These are phyloP conservation scores for Amphichorda felina DNA, from an alignment of 2,329 filamentous ascomycete genomes.

Conservation along the genomic window DNA sequence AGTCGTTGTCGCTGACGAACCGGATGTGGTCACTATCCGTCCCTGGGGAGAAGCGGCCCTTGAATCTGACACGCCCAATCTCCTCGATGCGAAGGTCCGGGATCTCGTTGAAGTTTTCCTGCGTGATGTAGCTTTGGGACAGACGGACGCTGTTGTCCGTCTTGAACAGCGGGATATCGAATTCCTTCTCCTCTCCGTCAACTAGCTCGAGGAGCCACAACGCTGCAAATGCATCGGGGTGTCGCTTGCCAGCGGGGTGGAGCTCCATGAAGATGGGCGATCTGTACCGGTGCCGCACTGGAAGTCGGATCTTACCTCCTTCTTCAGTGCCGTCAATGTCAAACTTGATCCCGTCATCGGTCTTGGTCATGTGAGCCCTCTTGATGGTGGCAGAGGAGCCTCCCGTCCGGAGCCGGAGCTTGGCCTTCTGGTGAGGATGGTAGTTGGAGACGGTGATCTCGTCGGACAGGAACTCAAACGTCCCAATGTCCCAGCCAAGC, in stretches of 20 bases:
- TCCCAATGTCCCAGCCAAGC: conserved; percentile 90
- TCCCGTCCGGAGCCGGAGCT: conserved; percentile 71
- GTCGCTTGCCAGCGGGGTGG: conserved; percentile 55
- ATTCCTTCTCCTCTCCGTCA: conserved; percentile 64
- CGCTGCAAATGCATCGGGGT: conserved; percentile 62
- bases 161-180: conserved; percentile 86
- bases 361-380: conserved; percentile 47
- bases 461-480: conserved; percentile 74
- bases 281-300: conserved; percentile 82
- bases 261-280: conserved; percentile 87
- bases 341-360: conserved; percentile 39
- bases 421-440: conserved; percentile 52
- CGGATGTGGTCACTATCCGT: conserved; percentile 76
- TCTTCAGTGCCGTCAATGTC: conserved; percentile 28
- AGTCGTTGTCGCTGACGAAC: conserved; percentile 79
- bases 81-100: conserved; percentile 69
- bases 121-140: conserved; percentile 85
- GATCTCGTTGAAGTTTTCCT: conserved; percentile 56
- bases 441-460: conserved; percentile 55
- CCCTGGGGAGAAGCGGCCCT: conserved; percentile 74
- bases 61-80: conserved; percentile 71
- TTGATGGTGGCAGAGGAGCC: conserved; percentile 65
- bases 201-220: conserved; percentile 79
- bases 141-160: conserved; percentile 65
- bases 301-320: conserved; percentile 48